Base-by-base conservation (phyloP, 192 early-diverging fungal genomes). In the Helicostylum pulchrum region DNA sequence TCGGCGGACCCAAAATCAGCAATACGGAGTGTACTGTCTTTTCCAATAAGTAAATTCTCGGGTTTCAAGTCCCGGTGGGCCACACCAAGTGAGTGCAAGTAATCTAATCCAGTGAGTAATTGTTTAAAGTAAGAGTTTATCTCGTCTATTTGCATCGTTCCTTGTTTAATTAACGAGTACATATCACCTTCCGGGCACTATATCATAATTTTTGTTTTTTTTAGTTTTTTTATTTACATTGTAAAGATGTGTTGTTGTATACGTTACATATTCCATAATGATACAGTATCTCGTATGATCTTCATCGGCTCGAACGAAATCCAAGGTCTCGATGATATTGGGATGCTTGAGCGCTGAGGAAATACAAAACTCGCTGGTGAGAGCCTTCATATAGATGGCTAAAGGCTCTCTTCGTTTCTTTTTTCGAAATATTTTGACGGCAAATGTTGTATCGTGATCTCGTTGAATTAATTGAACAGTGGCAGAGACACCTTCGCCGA, bases 1-100 rank as follows among this genome's bases (percentile, higher is more conserved):
- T 94, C 93, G 4, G 92, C 91, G 10, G 96, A 93, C 34, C 97
- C 97, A 84, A 99, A 99, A 80, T 99, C 97, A 5, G 97, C 92
- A 70, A 99, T 94, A 72, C 98, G 98, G 47, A 99, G 67, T 26
- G 80, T 84, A 66, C 87, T 87, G 4, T 77, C 78, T 65, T 92
- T 87, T 21, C 82, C 78, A 58, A 99, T 76, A 14, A 99, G 78
- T 52, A 97, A 67, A 78, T 99, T 99, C 74, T 99, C 86, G 9
- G 88, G 84, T 66, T 88, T 89, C 68, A 90, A 82, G 55, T 92
- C 87, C 57, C 88, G 85, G 78, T 99, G 97, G 56, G 94, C 94
- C n/a, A 99, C 97, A 67, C 97, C 97, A 77, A 92, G 85, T 9
- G 82, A 83, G 71, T 99, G 97, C 60, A 99, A 71, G 68, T 98